Base-by-base conservation (phyloP, 148 eudicot genomes). In the Vaccinium myrtillus region DNA sequence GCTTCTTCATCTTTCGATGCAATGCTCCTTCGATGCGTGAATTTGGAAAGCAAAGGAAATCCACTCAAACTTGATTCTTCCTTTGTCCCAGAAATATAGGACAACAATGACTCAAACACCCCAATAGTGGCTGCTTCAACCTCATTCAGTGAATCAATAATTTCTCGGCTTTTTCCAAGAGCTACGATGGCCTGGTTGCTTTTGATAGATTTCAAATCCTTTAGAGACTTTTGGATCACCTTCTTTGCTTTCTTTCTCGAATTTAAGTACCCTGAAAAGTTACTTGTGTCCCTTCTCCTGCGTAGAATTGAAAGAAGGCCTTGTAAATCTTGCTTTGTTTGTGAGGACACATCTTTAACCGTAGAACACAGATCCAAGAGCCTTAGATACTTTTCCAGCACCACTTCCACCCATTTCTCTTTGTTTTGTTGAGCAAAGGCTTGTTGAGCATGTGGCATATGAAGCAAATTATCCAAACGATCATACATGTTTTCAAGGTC, bases 321-420 rank as follows among this genome's bases (percentile, higher is more conserved):
- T 78, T 85, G 89, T n/a, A 92, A 81, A 43, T 74, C 58, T 48
- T 92, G 88, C 87, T 84, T 90, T n/a, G 86, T 84, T 83, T 86
- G 86, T 13, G 74, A 74, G 53, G 86, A 86, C 55, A 83, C 83
- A 36, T 90, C 91, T 86, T 85, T 87, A 50, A 90, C 85, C 10
- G 84, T 81, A 9, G 87, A 84, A 87, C 93, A 91, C 21, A 87
- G 71, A 84, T 92, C 94, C 55, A 92, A 82, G 63, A 92, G 86
- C 83, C 83, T 86, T 8, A 92, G 84, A 79, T 89, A 87, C 53
- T 91, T 89, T 56, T 89, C 91, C 78, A 88, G 83, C 0, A 56
- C 83, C 54, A 71, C 88, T 36, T 82, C 84, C 4, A 76, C 79
- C 61, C 70, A 65, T 69, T 55, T 77, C 58, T 48, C 36, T 1